These are phyloP conservation scores for Cordia subcordata DNA, from an alignment of 257 asterid genomes.

Conservation along the genomic window DNA sequence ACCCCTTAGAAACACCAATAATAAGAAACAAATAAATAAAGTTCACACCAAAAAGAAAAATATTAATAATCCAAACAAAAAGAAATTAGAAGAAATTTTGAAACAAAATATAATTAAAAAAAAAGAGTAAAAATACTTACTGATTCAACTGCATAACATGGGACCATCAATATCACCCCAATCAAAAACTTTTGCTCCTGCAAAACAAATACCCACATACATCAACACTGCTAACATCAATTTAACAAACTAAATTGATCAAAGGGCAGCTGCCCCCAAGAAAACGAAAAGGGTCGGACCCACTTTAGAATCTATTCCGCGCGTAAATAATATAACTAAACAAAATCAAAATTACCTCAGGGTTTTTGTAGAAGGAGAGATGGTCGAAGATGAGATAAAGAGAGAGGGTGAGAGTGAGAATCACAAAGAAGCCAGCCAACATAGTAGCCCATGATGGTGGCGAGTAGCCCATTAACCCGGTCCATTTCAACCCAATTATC, in stretches of 20 bases:
- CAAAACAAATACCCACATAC: constrained; percentile 6
- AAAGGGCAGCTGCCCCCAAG: no score
- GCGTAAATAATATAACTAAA: not conserved
- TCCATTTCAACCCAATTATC: constrained; percentile 39
- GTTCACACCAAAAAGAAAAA: no score
- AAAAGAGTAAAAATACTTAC: constrained; percentile 30
- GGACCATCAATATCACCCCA: constrained; percentile 91
- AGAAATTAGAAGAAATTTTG: no score
- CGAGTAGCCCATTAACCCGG: constrained; percentile 25
- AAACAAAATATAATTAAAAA: not conserved
- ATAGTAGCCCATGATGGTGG: constrained; percentile 82
- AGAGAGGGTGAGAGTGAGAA: constrained; percentile 64
- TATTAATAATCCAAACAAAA: no score
- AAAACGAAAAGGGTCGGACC: not conserved
- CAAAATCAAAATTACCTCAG: constrained; percentile 51
- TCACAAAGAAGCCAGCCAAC: constrained; percentile 60
- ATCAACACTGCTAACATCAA: not conserved
- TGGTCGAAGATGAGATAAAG: constrained; percentile 77
- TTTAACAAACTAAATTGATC: not conserved
- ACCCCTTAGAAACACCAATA: no score
- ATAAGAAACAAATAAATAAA: no score
- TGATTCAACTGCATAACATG: constrained; percentile 87
- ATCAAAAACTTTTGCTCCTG: constrained; percentile 96
- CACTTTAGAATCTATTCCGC: not conserved
- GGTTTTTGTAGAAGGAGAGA: constrained; percentile 80